Conservation (phyloP, 495 filamentous ascomycete species). For the Xylaria grammica region DNA sequence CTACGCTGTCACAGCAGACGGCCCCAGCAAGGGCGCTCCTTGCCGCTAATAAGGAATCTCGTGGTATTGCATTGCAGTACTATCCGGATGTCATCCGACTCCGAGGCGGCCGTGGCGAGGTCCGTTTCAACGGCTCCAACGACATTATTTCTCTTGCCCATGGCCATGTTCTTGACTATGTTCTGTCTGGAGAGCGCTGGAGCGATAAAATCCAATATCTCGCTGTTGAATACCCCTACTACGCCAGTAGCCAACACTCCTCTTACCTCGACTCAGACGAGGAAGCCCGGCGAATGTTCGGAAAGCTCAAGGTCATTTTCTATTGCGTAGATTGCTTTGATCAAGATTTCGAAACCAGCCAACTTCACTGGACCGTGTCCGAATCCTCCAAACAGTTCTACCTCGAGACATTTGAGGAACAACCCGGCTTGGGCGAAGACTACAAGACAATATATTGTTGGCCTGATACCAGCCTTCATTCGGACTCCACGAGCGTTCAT, state of each 20-base stretch:
- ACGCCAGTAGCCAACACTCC: no score
- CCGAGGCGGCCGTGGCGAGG: not conserved
- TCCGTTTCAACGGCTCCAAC: conserved; percentile 40
- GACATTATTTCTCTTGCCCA: conserved; percentile 37
- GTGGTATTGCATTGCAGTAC: conserved; percentile 33
- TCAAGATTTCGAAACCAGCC: not conserved
- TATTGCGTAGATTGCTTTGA: no score
- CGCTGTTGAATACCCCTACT: conserved; percentile 6
- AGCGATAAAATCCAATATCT: conserved; percentile 28
- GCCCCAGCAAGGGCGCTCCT: conserved; percentile 36
- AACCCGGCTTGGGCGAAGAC: conserved; percentile 14
- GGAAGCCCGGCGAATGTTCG: conserved; percentile 2
- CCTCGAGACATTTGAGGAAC: conserved; percentile 26
- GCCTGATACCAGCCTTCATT: conserved; percentile 34
- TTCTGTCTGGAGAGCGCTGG: no score
- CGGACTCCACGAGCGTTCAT: conserved; percentile 10
- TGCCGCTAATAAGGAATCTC: conserved; percentile 41
- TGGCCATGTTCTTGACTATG: no score
- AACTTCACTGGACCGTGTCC: conserved; percentile 36
- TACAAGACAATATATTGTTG: conserved; percentile 39
- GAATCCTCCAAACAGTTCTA: conserved; percentile 27
- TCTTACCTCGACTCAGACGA: no score
- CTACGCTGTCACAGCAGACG: conserved; percentile 35
- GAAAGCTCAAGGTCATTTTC: conserved; percentile 29
- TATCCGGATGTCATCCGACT: conserved; percentile 42